Base-by-base conservation (phyloP, 1,139 yeast genomes). In the Candida buenavistaensis region DNA sequence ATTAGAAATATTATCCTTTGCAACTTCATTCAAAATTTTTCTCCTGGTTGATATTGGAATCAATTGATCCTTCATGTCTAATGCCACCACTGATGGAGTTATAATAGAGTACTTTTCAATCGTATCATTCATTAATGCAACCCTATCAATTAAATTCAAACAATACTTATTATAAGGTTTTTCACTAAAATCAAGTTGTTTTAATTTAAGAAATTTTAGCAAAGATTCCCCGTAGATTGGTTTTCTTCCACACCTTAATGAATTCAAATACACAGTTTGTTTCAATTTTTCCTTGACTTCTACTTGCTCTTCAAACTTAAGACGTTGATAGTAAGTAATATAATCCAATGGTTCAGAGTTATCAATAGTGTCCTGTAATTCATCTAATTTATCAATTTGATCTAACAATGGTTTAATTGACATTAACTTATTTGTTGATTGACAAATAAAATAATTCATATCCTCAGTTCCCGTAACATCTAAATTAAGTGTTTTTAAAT, bases 21-120 rank as follows among this genome's bases (percentile, higher is more conserved):
- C 55, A 10, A 64, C 68, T 23, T 68, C 68, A 28, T 54, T 55
- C 36, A 54, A 49, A 1, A 76, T 49, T 33, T 51, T 59, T 4
- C 52, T 42, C 49, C 64, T 51, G 33, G 59, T 48, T 35, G 63
- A 41, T 28, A 54, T 14, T 1, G 81, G 73, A 14, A 82, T 72
- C 4, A 75, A 45, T 39, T 79, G 64, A 33, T 79, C 78, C 25
- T 83, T 75, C 75, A 84, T 72, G 54, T 90, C 94, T 39, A 86
- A 65, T 1, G 89, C 77, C 4, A 90, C 94, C 2, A 78, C 96
- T 3, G 81, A 67, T 0, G 99, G 98, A 0, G 98, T 92, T 3
- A 92, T 75, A 44, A 88, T 94, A 0, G 95, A 86, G 57, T 72
- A 94, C 44, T 83, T 78, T 28, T 87, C 89, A 40, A 92, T 72